phyloP scores from a whole-genome alignment of 176 grass and related monocot genomes.

The Musa itinerans region DNA sequence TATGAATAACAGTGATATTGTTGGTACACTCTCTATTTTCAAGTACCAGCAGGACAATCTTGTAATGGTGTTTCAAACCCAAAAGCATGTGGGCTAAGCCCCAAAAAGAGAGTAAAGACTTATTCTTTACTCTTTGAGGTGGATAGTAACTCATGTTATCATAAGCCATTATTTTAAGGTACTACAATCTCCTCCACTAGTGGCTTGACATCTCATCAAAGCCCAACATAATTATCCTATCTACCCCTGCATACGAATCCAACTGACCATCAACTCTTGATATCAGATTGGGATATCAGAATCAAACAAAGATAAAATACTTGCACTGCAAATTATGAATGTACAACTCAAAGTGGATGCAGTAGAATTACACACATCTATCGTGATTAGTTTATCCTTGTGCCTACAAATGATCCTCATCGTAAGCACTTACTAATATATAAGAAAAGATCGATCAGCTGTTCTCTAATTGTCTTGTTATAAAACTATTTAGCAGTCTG shows the following conservation, averaged over 20 bases:
- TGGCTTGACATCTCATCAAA: background rate
- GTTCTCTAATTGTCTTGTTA: background rate
- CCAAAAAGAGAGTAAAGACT: background rate
- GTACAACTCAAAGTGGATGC: background rate
- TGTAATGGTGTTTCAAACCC: too few relatives aligned
- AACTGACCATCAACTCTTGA: too few relatives aligned
- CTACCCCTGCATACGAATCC: background rate
- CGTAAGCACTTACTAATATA: background rate
- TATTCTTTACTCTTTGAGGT: background rate
- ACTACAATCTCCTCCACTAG: background rate
- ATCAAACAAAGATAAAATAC: background rate
- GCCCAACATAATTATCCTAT: background rate
- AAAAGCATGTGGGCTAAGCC: background rate
- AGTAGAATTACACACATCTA: background rate
- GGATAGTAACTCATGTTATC: background rate
- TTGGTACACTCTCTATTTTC: background rate
- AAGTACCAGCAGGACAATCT: background rate
- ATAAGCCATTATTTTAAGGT: background rate
- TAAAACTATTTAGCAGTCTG: background rate
- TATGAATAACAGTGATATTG: background rate
- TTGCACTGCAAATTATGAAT: too few relatives aligned
- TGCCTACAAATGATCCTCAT: background rate
- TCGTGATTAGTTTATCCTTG: background rate
- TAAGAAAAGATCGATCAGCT: background rate
- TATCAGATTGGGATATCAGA: background rate